Conservation (phyloP, 129 eudicot genomes). For the Solidago caesia region DNA sequence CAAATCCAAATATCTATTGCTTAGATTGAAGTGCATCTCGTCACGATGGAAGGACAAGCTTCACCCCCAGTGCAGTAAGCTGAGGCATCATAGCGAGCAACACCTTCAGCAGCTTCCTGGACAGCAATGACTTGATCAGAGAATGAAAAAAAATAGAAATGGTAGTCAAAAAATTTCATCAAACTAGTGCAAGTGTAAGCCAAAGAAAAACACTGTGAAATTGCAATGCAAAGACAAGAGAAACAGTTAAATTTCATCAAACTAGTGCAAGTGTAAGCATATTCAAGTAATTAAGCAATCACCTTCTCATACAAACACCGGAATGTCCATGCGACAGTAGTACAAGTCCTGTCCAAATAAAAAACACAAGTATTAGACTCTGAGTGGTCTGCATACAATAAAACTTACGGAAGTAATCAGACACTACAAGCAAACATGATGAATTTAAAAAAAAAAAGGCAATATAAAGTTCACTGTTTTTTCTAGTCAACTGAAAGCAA, state of each 20-base stretch:
- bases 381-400: neutral
- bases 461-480: neutral
- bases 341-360: slow-evolving; percentile 73
- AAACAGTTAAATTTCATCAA: slow-evolving; percentile 9
- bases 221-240: neutral
- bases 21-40: too few species aligned
- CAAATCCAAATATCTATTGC: too few species aligned
- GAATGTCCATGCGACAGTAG: slow-evolving; percentile 96
- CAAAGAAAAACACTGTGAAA: neutral
- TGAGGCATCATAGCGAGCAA: too few species aligned
- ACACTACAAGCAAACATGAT: neutral
- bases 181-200: too few species aligned
- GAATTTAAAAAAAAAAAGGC: neutral
- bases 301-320: slow-evolving; percentile 96
- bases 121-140: too few species aligned
- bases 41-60: too few species aligned
- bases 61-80: too few species aligned
- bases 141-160: too few species aligned
- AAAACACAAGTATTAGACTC: slow-evolving; percentile 16
- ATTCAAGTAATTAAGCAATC: slow-evolving; percentile 12
- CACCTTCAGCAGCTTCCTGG: too few species aligned
- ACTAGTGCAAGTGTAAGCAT: slow-evolving; percentile 1
- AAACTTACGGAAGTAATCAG: slow-evolving; percentile 10
- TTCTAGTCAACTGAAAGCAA: neutral
- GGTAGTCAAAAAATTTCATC: too few species aligned